Percentiles rank a stretch among this genome's conserved stretches.
Conservation (phyloP, 2,329 filamentous ascomycete species). For the Penicillium concentricum region DNA sequence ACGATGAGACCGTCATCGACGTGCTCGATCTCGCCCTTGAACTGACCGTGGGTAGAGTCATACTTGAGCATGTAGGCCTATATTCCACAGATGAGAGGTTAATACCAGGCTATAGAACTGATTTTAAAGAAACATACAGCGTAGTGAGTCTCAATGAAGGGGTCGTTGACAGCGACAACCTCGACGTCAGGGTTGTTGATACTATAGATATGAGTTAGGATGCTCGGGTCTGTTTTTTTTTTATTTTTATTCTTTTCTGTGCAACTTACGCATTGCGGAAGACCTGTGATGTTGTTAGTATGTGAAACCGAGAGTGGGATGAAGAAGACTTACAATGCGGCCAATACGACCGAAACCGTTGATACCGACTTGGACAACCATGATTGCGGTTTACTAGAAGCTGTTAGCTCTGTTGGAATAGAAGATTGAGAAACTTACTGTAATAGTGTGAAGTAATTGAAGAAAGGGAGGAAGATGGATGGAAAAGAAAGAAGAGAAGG, state of each 20-base stretch:
- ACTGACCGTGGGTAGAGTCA: slow-evolving; percentile 93
- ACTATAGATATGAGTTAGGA: slow-evolving; percentile 41
- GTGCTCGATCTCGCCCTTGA: slow-evolving; percentile 85
- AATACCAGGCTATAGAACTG: not conserved
- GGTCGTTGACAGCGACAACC: slow-evolving; percentile 97
- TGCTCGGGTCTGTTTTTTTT: not conserved
- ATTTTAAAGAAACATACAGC: slow-evolving; percentile 68
- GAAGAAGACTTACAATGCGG: slow-evolving; percentile 65
- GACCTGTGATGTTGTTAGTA: slow-evolving; percentile 53
- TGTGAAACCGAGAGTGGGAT: not conserved
- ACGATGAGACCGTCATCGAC: slow-evolving; percentile 69
- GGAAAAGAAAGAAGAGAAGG: slow-evolving; percentile 8
- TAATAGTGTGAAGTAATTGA: slow-evolving; percentile 6
- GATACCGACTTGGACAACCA: slow-evolving; percentile 73
- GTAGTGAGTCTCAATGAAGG: slow-evolving; percentile 97
- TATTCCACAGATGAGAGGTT: slow-evolving; percentile 1
- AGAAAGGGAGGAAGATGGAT: slow-evolving; percentile 5
- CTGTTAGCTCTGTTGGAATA: no score
- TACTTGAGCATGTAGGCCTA: slow-evolving; percentile 99
- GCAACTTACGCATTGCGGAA: slow-evolving; percentile 89
- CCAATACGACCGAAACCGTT: slow-evolving; percentile 99
- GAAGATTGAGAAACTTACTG: no score
- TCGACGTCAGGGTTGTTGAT: slow-evolving; percentile 85
- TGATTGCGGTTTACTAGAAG: slow-evolving; percentile 34
- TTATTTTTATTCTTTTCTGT: not conserved